Evolutionary conservation across 192 early-diverging fungal genomes (phyloP), one percentile per base, ranked within the genome.

Genomic region (Dimargaris verticillata): DNA sequence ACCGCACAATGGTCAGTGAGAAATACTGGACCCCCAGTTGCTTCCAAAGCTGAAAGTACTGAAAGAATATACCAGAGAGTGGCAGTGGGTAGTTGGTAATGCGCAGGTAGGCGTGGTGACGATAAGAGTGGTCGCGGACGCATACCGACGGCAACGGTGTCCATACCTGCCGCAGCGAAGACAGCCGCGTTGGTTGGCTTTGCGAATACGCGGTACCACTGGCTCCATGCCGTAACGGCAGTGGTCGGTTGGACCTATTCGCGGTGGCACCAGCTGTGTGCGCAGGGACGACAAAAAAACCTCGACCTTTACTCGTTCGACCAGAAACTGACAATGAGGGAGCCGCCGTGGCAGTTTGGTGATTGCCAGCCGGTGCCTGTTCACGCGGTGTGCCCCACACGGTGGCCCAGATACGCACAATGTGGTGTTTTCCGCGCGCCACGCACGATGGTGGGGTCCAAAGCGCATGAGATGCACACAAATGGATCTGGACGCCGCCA

Each of bases 21-120:
- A 96, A 74, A 57, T 93, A 93, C 62, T 85, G 83, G 0, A 80
- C 79, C 41, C 80, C 79, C n/a, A 95, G 71, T 51, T 88, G 76
- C 38, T 75, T 74, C 81, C 79, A 88, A 10, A 97, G 74, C 51
- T 91, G 83, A 54, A 82, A 74, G 63, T 94, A 97, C 70, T 97
- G 91, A 69, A 94, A 93, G 63, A 97, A 92, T 24, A 97, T 84
- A 14, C 83, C 78, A 0, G 78, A 68, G 13, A 85, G 71, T 0
- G 84, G 83, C 43, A 93, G 70, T 0, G 94, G 87, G 44, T 75
- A 71, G 64, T 81, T 86, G 76, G 86, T 60, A 52, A 76, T 67
- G 53, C 69, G 61, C 44, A 69, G 49, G 57, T 59, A 59, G 15
- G 42, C 57, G 20, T 38, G 33, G 33, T 38, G 33, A 38, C 33